Evolutionary conservation across 2,329 filamentous ascomycete genomes (phyloP), one percentile per base, ranked within the genome.

Genomic region (Furcasterigmium sp.): DNA sequence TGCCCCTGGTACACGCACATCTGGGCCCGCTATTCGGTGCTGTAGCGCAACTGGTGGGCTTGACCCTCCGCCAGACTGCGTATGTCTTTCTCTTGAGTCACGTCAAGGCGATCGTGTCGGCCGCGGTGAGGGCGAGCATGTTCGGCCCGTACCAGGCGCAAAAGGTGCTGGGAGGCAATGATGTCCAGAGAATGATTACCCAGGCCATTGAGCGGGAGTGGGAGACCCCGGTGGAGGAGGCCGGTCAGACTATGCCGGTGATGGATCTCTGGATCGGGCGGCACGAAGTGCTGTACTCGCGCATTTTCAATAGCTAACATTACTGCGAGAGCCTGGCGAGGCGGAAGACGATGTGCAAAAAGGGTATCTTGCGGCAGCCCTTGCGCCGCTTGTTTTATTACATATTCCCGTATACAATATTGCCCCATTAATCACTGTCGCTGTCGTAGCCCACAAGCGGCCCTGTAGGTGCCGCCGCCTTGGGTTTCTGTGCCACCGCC

Each of bases 401-500:
- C 32, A 35, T 17, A 18, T 17, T 35, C 17, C n/a, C n/a, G n/a
- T 15, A 17, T 35, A 35, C 32, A 35, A 35, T 17, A 17, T 17
- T 15, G 15, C 18, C 5, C 32, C 32, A 17, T 35, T 35, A 35
- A 44, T 73, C 85, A 47, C 95, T 87, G 64, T 95, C 90, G 61
- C 88, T 96, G 44, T 83, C 90, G 57, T 98, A 98, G 20, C 78
- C 86, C 17, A 96, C 93, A 51, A 97, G 67, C 7, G 89, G 86
- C 2, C 87, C 88, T 15, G 77, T 64, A 21, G 79, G 51, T 9
- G 63, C 67, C 21, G 75, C 66, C 9, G 75, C 63, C 41, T 80
- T 74, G 19, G 71, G 64, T 58, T 76, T 79, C 25, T 73, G 69
- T 34, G 38, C 38, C 39, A 80, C 69, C 8, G 75, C 62, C 4